Conservation (phyloP, 768 basidiomycete species). For the Sporobolomyces pararoseus region DNA sequence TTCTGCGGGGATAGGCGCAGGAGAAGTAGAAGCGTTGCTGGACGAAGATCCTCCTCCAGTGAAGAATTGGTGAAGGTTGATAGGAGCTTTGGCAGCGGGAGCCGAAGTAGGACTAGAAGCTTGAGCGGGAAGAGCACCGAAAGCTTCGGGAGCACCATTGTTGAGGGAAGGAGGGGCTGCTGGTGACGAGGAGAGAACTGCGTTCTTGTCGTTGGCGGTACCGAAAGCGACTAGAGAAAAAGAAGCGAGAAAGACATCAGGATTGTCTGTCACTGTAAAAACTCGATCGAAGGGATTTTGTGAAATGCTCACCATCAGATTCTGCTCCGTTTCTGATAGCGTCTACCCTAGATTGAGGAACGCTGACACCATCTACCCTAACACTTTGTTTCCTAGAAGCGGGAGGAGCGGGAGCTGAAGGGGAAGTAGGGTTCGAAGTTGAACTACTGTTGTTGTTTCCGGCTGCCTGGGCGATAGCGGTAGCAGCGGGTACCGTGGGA, state of each 20-base stretch:
- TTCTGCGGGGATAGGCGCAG: constrained; percentile 16
- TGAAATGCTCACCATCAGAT: constrained; percentile 26
- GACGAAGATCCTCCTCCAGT: constrained; percentile 30
- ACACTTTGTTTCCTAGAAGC: constrained; percentile 35
- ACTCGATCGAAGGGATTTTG: no score
- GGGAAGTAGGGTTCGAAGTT: constrained; percentile 20
- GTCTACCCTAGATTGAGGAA: constrained; percentile 26
- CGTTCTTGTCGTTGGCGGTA: constrained; percentile 40
- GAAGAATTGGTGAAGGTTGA: constrained; percentile 44
- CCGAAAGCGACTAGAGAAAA: constrained; percentile 35
- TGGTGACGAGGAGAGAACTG: constrained; percentile 38
- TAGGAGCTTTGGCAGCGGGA: constrained; percentile 13
- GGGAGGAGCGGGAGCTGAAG: not conserved
- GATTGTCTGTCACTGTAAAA: no score
- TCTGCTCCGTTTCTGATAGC: constrained; percentile 30
- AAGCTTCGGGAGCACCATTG: constrained; percentile 24
- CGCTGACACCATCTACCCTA: constrained; percentile 37
- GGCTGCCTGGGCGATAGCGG: constrained; percentile 34
- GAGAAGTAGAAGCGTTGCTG: not conserved
- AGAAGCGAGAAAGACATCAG: no score
- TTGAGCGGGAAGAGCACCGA: constrained; percentile 33
- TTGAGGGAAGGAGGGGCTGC: constrained; percentile 35
- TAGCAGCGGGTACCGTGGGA: constrained; percentile 25
- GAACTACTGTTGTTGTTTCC: not conserved
- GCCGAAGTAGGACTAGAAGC: constrained; percentile 14